Percentiles rank a stretch among this genome's conserved stretches.
These are phyloP conservation scores for Spiraea crenata DNA, from an alignment of 331 rosid species.

Conservation along the genomic window DNA sequence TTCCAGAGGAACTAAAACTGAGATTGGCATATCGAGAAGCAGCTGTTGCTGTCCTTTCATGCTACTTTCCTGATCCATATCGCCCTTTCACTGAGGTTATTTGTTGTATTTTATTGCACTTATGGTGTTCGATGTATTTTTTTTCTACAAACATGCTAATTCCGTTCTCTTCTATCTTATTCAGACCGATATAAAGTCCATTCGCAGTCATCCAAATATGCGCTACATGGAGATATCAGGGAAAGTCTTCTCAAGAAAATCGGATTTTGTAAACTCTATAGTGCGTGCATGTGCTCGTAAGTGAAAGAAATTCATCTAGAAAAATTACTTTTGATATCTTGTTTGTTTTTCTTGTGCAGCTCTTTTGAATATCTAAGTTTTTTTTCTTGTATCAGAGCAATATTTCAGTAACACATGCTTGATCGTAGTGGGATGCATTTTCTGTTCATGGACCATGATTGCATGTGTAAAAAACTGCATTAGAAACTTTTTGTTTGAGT, in stretches of 20 bases:
- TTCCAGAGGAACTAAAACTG: constrained; percentile 85
- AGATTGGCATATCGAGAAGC: constrained; percentile 98
- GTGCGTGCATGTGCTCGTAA: constrained; percentile 99
- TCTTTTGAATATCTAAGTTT: background rate
- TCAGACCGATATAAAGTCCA: constrained; percentile 92
- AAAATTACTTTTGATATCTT: constrained; percentile 19
- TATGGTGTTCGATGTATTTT: constrained; percentile 6
- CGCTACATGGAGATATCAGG: constrained; percentile 66
- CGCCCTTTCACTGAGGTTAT: constrained; percentile 69
- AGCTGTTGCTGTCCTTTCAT: constrained; percentile 92
- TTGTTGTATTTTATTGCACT: constrained; percentile 10
- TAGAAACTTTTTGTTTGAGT: too few relatives aligned
- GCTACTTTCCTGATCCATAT: constrained; percentile 82
- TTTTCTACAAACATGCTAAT: constrained; percentile 24
- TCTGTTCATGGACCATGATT: too few relatives aligned
- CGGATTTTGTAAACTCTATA: constrained; percentile 75
- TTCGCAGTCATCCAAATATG: constrained; percentile 81
- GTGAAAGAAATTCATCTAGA: constrained; percentile 33
- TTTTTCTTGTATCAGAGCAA: too few relatives aligned
- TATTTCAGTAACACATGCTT: too few relatives aligned
- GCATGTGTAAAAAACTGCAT: too few relatives aligned
- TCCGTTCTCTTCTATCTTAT: constrained; percentile 27
- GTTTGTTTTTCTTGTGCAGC: background rate
- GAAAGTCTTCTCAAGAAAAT: constrained; percentile 75
- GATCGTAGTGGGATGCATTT: too few relatives aligned